phyloP scores from a whole-genome alignment of 83 land plant genomes.

The Picea abies region DNA sequence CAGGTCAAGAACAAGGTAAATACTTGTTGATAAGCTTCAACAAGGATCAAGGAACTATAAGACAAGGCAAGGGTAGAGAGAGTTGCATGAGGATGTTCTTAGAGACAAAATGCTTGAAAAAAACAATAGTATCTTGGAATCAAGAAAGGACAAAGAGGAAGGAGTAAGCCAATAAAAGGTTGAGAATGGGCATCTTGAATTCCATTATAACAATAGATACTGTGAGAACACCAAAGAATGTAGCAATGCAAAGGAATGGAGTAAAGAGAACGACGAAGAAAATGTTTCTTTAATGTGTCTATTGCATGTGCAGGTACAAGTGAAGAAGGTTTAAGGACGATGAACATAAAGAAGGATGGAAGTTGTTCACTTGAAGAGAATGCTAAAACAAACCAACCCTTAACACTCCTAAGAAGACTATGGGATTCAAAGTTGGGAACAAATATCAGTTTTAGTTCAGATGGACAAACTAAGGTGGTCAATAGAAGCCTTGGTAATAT shows the following conservation, averaged over 20 bases:
- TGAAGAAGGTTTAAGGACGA: too few relatives aligned
- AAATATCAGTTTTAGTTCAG: too few relatives aligned
- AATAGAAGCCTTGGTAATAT: too few relatives aligned
- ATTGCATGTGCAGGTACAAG: too few relatives aligned
- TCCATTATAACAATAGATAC: not conserved
- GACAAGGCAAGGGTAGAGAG: not conserved
- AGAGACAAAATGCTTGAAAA: not conserved
- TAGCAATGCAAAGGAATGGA: not conserved
- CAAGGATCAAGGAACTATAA: not conserved
- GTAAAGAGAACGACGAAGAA: too few relatives aligned
- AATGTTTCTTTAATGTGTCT: too few relatives aligned
- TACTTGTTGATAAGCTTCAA: not conserved
- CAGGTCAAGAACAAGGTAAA: not conserved
- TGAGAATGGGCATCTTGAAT: not conserved
- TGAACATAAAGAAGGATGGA: too few relatives aligned
- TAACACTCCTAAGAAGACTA: too few relatives aligned
- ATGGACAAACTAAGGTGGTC: too few relatives aligned
- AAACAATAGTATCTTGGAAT: not conserved
- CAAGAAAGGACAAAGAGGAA: not conserved
- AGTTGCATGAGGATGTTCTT: not conserved
- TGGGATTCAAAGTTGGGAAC: too few relatives aligned
- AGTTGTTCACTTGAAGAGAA: too few relatives aligned
- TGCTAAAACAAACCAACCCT: too few relatives aligned
- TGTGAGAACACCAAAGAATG: not conserved
- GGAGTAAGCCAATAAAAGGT: not conserved